phyloP scores from a whole-genome alignment of 345 rosid species.

The Eucalyptus camaldulensis region DNA sequence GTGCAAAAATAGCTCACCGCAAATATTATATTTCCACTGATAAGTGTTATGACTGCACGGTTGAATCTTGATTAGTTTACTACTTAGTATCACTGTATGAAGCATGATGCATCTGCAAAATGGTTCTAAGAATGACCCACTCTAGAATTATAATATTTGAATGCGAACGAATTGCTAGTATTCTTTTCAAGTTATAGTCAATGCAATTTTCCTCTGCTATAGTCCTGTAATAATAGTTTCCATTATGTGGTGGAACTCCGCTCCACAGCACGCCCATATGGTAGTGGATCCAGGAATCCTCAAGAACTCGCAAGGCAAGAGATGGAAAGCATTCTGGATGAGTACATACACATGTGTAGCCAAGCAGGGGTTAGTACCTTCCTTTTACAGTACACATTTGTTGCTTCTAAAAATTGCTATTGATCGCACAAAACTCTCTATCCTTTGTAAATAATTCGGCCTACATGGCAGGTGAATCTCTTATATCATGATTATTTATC shows the following conservation, averaged over 20 bases:
- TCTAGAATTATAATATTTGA: neutral
- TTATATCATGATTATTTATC: neutral
- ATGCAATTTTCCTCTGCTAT: neutral
- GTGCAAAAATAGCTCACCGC: neutral
- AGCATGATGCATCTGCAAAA: neutral
- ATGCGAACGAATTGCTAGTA: neutral
- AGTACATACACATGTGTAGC: constrained; percentile 10
- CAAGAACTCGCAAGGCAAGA: constrained; percentile 3
- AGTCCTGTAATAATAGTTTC: neutral
- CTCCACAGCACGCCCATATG: neutral
- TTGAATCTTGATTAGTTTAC: neutral
- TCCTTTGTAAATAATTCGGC: neutral
- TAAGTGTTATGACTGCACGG: neutral
- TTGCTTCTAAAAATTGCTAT: neutral
- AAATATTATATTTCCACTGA: neutral
- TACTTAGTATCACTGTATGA: neutral
- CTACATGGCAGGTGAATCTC: neutral
- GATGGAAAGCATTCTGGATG: constrained; percentile 8
- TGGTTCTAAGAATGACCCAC: neutral
- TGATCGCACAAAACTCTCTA: neutral
- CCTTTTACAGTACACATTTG: neutral
- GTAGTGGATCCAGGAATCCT: neutral
- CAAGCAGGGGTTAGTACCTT: constrained; percentile 5
- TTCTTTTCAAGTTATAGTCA: neutral
- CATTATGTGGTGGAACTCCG: neutral